Conservation (phyloP, 768 basidiomycete genomes). For the Suillus cothurnatus region DNA sequence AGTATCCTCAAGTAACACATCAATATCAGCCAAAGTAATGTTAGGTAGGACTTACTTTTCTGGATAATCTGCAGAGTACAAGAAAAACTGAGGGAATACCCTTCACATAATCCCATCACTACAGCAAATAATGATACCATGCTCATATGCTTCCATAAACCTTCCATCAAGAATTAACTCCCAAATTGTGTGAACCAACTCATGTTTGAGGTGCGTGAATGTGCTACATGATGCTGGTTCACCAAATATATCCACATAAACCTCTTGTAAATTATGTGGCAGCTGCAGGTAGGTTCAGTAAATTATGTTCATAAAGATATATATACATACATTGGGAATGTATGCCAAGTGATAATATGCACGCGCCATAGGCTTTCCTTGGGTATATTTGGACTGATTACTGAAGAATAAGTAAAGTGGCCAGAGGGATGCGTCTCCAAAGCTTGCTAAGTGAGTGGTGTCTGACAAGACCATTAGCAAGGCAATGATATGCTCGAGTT, state of each 20-base stretch:
- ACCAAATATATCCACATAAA: conserved; percentile 1
- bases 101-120: conserved; percentile 18
- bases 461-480: not conserved
- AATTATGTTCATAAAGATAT: not conserved
- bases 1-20: conserved; percentile 14
- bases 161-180: conserved; percentile 23
- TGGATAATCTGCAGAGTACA: conserved; percentile 28
- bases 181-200: conserved; percentile 23
- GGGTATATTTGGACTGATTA: not conserved
- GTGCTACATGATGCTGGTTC: conserved; percentile 4
- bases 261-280: conserved; percentile 7
- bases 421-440: not conserved
- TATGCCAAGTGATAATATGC: not conserved
- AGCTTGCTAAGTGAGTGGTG: not conserved
- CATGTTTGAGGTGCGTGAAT: conserved; percentile 16
- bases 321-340: not conserved
- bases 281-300: conserved; percentile 4
- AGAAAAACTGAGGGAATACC: conserved; percentile 25
- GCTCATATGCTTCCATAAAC: conserved; percentile 23
- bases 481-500: not conserved
- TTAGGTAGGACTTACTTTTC: conserved; percentile 16
- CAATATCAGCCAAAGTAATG: not conserved
- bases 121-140: conserved; percentile 24
- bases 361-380: not conserved
- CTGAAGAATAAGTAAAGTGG: not conserved